Evolutionary conservation across 306 rosid genomes (phyloP).

Genomic region (Dalbergia cultrata): DNA sequence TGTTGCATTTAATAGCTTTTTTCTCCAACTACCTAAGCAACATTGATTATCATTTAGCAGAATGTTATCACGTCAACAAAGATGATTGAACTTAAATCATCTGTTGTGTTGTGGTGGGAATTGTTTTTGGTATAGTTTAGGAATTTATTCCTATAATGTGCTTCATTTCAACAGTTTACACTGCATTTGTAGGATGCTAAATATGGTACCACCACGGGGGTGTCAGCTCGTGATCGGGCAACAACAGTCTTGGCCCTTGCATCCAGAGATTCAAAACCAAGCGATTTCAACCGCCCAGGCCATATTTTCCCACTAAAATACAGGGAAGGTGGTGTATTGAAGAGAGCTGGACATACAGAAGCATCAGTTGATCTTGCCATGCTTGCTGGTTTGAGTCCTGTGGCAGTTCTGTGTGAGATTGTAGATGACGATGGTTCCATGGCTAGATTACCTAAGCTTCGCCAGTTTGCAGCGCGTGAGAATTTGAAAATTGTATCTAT

Average conservation of each 20-base stretch:
- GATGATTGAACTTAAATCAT: conserved; percentile 27
- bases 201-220: conserved; percentile 92
- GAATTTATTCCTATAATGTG: conserved; percentile 5
- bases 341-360: conserved; percentile 98
- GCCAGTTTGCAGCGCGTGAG: conserved; percentile 72
- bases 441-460: conserved; percentile 96
- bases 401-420: conserved; percentile 84
- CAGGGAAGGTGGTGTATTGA: conserved; percentile 93
- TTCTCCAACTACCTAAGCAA: neutral
- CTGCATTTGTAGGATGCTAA: conserved; percentile 72
- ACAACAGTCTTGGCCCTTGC: conserved; percentile 91
- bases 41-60: conserved; percentile 16
- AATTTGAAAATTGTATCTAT: conserved; percentile 90
- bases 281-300: conserved; percentile 95
- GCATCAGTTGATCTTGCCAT: conserved; percentile 91
- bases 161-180: conserved; percentile 28
- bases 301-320: conserved; percentile 93
- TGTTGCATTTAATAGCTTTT: neutral
- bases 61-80: neutral
- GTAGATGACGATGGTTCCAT: conserved; percentile 99
- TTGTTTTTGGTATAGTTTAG: conserved; percentile 3
- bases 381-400: conserved; percentile 90
- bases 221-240: conserved; percentile 94
- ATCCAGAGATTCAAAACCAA: conserved; percentile 81
- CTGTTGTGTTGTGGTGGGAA: conserved; percentile 13